phyloP scores from a whole-genome alignment of 2,329 filamentous ascomycete genomes.

The Fusarium xylarioides region DNA sequence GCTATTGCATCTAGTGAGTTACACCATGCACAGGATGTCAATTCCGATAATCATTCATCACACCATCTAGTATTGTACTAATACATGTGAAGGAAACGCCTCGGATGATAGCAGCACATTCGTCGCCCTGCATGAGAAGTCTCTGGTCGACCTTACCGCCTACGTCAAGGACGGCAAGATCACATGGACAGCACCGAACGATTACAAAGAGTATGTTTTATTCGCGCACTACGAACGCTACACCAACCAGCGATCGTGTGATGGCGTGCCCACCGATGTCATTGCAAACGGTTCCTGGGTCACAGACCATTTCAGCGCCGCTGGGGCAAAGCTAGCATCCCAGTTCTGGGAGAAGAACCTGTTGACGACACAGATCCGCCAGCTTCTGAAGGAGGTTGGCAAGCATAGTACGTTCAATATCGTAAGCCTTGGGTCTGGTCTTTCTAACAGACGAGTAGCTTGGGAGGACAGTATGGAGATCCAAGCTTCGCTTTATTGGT shows the following conservation, averaged over 20 bases:
- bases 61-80: background rate
- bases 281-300: background rate
- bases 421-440: rapidly evolving
- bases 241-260: background rate
- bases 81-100: rapidly evolving
- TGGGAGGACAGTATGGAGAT: background rate
- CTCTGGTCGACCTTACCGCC: rapidly evolving
- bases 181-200: background rate
- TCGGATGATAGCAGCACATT: rapidly evolving
- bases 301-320: background rate
- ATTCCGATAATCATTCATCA: no score
- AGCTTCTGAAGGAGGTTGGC: background rate
- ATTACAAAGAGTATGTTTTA: background rate
- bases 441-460: background rate
- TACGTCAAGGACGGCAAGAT: background rate
- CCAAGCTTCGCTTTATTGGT: background rate
- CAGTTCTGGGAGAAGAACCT: background rate
- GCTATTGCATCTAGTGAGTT: background rate
- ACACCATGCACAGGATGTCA: no score
- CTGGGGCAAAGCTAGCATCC: background rate
- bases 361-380: rapidly evolving
- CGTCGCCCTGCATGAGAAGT: background rate
- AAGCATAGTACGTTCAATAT: background rate
- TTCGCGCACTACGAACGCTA: background rate
- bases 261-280: background rate